Conservation (phyloP, 306 rosid genomes). For the Spatholobus suberectus region DNA sequence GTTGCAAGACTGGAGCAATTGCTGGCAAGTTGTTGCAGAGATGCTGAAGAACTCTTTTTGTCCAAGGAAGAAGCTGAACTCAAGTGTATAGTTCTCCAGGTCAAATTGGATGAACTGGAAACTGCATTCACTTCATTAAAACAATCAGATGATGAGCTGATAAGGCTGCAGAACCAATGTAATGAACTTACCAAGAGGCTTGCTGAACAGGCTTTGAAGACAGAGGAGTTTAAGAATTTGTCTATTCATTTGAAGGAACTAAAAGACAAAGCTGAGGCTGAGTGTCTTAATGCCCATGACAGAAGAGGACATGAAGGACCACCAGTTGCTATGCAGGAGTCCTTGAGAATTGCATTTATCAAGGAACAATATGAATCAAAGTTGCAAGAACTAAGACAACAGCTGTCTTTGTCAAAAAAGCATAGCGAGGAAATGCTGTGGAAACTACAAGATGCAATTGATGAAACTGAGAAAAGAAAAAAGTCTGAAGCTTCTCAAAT, state of each 20-base stretch:
- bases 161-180: slow-evolving; percentile 63
- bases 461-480: slow-evolving; percentile 79
- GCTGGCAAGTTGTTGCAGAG: slow-evolving; percentile 62
- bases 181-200: slow-evolving; percentile 72
- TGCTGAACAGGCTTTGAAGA: slow-evolving; percentile 85
- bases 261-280: slow-evolving; percentile 88
- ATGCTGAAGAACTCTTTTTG: slow-evolving; percentile 66
- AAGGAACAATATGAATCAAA: slow-evolving; percentile 95
- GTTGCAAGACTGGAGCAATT: slow-evolving; percentile 67
- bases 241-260: slow-evolving; percentile 94
- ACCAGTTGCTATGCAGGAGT: slow-evolving; percentile 77
- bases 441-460: slow-evolving; percentile 88
- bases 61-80: slow-evolving; percentile 81
- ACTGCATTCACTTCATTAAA: slow-evolving; percentile 58
- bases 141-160: slow-evolving; percentile 62
- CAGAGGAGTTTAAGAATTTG: slow-evolving; percentile 93
- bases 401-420: slow-evolving; percentile 79
- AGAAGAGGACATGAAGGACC: slow-evolving; percentile 82
- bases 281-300: slow-evolving; percentile 65
- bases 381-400: slow-evolving; percentile 90
- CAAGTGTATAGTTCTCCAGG: slow-evolving; percentile 67
- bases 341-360: slow-evolving; percentile 94
- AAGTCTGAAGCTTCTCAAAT: slow-evolving; percentile 76
- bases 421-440: slow-evolving; percentile 91
- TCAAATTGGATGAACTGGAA: slow-evolving; percentile 71